phyloP scores from a whole-genome alignment of 2,329 filamentous ascomycete genomes.

The Aphanoascus verrucosus region DNA sequence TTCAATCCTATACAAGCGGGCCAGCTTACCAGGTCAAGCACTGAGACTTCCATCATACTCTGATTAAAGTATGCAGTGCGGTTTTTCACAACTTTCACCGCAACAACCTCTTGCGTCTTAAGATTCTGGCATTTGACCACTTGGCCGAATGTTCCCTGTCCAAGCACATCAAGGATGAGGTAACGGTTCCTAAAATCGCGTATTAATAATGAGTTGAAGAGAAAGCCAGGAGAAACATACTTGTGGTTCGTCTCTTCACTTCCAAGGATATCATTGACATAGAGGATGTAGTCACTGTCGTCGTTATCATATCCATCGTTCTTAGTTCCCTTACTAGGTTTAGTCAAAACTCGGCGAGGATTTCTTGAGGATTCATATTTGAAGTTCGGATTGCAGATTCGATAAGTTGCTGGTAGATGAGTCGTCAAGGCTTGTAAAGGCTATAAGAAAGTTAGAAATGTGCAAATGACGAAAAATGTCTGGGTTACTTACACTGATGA shows the following conservation, averaged over 20 bases:
- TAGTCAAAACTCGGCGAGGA: conserved; percentile 86
- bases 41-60: conserved; percentile 99
- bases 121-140: conserved; percentile 98
- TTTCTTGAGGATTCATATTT: conserved; percentile 98
- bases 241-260: conserved; percentile 98
- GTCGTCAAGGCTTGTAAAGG: conserved; percentile 90
- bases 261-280: conserved; percentile 95
- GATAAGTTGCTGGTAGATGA: conserved; percentile 87
- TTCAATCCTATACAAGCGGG: conserved; percentile 18
- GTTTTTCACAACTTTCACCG: conserved; percentile 98
- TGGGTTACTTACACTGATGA: conserved; percentile 64
- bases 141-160: conserved; percentile 95
- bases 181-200: conserved; percentile 65
- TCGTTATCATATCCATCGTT: conserved; percentile 99
- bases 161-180: conserved; percentile 89
- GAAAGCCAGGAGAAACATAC: conserved; percentile 39
- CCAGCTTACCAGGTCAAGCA: conserved; percentile 69
- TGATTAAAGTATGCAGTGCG: conserved; percentile 98
- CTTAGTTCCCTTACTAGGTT: conserved; percentile 96
- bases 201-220: conserved; percentile 9
- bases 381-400: conserved; percentile 95
- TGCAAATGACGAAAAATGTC: conserved; percentile 16
- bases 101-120: conserved; percentile 96
- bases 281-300: conserved; percentile 97
- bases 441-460: conserved; percentile 38